Evolutionary conservation across 768 basidiomycete genomes (phyloP).

Genomic region (Podaxis carcinomalis): DNA sequence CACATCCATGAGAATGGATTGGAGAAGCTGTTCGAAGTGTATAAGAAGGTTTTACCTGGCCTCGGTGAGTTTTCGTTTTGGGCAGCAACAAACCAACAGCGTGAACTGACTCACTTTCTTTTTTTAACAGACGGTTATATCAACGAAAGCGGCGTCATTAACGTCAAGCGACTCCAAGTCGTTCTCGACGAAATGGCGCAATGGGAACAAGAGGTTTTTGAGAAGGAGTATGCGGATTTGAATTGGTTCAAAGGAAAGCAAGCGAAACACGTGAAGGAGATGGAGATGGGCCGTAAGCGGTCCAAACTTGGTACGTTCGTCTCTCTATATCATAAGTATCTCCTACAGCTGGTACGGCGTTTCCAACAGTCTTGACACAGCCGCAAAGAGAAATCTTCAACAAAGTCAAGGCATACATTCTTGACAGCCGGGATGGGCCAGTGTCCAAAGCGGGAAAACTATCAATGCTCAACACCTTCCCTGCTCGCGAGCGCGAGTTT

Average conservation of each 20-base stretch:
- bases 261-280: slow-evolving; percentile 59
- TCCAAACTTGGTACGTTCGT: slow-evolving; percentile 56
- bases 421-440: slow-evolving; percentile 34
- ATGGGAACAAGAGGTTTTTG: slow-evolving; percentile 88
- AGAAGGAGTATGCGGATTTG: slow-evolving; percentile 84
- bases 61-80: slow-evolving; percentile 39
- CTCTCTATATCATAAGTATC: background rate
- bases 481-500: slow-evolving; percentile 78
- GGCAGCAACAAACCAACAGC: background rate
- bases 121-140: slow-evolving; percentile 74
- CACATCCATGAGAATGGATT: slow-evolving; percentile 98
- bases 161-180: slow-evolving; percentile 74
- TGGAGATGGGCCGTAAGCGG: slow-evolving; percentile 57
- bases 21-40: slow-evolving; percentile 90
- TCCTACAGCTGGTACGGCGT: slow-evolving; percentile 15
- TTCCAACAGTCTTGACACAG: slow-evolving; percentile 55
- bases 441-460: slow-evolving; percentile 40
- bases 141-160: slow-evolving; percentile 85
- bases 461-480: slow-evolving; percentile 72
- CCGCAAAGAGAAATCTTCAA: slow-evolving; percentile 78
- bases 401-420: slow-evolving; percentile 71
- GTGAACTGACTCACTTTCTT: background rate
- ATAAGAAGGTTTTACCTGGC: slow-evolving; percentile 86
- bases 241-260: slow-evolving; percentile 97
- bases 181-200: slow-evolving; percentile 84